Conservation (phyloP, 2,329 filamentous ascomycete genomes). For the Colletotrichum navitas region DNA sequence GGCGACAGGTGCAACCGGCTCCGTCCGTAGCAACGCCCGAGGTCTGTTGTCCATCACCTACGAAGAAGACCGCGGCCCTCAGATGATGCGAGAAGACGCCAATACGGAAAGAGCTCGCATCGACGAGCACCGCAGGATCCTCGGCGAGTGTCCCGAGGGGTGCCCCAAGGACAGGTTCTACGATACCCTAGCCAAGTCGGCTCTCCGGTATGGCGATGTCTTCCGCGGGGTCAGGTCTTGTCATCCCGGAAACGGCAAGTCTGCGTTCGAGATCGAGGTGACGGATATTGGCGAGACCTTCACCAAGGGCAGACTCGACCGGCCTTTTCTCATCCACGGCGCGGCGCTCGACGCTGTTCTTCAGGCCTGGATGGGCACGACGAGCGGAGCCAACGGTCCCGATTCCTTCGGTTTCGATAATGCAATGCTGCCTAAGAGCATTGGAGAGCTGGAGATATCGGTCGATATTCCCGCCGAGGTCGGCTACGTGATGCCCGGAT, state of each 20-base stretch:
- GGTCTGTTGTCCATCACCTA: neutral
- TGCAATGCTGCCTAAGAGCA: neutral
- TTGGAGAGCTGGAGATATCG: neutral
- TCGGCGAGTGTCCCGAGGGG: neutral
- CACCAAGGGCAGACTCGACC: neutral
- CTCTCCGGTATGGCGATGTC: neutral
- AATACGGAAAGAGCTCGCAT: neutral
- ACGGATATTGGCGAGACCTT: neutral
- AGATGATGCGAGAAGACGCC: neutral
- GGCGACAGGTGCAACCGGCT: neutral
- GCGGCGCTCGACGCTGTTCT: neutral
- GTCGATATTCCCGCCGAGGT: neutral
- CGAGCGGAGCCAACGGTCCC: neutral
- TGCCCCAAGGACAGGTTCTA: neutral
- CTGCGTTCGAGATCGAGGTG: neutral
- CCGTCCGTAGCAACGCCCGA: neutral
- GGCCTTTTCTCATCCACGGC: neutral
- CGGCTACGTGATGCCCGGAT: neutral
- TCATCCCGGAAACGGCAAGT: neutral
- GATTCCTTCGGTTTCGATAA: neutral
- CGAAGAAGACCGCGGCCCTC: neutral
- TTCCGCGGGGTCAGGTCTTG: neutral
- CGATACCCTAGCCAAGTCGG: neutral
- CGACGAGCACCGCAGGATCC: neutral
- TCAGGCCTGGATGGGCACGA: neutral